phyloP scores from a whole-genome alignment of 2,329 filamentous ascomycete species.

The Cladorrhinum sp. region DNA sequence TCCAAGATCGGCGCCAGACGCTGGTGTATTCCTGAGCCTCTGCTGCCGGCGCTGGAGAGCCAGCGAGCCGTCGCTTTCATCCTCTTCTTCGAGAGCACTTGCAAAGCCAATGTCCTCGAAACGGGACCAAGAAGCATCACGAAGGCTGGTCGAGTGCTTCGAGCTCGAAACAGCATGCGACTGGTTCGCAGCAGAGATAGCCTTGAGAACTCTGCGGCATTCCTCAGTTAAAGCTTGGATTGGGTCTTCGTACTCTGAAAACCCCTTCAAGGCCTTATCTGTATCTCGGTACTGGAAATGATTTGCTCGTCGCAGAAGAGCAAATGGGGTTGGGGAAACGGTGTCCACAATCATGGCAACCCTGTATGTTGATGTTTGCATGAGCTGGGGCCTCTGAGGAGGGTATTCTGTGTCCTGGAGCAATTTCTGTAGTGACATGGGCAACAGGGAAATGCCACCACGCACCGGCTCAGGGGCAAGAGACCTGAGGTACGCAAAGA shows the following conservation, averaged over 20 bases:
- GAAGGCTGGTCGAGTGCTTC: constrained; percentile 68
- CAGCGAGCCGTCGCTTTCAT: constrained; percentile 58
- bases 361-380: constrained; percentile 78
- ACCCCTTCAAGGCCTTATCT: constrained; percentile 78
- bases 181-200: constrained; percentile 85
- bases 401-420: constrained; percentile 93
- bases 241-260: constrained; percentile 86
- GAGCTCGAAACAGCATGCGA: constrained; percentile 66
- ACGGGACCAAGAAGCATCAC: constrained; percentile 90
- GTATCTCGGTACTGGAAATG: constrained; percentile 94
- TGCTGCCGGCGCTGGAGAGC: constrained; percentile 38
- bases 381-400: constrained; percentile 69
- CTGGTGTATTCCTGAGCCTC: constrained; percentile 62
- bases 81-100: constrained; percentile 67
- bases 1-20: constrained; percentile 65
- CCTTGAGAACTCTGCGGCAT: constrained; percentile 83
- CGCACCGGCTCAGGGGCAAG: constrained; percentile 75
- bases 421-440: constrained; percentile 85
- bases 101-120: constrained; percentile 95
- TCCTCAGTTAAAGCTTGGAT: constrained; percentile 87
- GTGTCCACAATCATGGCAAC: constrained; percentile 96
- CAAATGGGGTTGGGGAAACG: constrained; percentile 91
- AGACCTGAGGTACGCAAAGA: constrained; percentile 94
- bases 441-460: constrained; percentile 79
- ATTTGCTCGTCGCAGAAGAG: constrained; percentile 82